These are phyloP conservation scores for Trebouxia gelatinosa DNA, from an alignment of 163 green algal species.

Conservation along the genomic window DNA sequence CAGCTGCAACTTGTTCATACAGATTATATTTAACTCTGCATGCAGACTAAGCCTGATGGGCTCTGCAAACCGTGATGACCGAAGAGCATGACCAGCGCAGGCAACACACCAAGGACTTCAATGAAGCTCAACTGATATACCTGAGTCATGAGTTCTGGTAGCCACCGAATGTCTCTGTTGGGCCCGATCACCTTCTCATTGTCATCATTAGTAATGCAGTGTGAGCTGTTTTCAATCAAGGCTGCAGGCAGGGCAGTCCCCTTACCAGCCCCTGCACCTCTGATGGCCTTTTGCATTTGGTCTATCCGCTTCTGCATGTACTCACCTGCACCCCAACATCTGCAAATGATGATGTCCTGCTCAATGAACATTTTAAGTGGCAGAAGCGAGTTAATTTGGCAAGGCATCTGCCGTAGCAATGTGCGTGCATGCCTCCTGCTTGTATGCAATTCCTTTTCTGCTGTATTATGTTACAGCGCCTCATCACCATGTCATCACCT, in stretches of 20 bases:
- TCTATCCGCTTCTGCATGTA: neutral
- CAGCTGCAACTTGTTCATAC: neutral
- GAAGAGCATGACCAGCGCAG: neutral
- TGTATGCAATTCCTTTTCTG: neutral
- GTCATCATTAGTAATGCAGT: neutral
- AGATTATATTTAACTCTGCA: neutral
- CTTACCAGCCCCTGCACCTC: neutral
- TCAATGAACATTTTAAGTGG: neutral
- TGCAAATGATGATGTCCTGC: neutral
- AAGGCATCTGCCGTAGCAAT: neutral
- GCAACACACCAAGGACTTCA: neutral
- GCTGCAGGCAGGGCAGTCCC: neutral
- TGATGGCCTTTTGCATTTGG: constrained; percentile 4
- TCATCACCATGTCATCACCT: neutral
- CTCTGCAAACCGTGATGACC: neutral
- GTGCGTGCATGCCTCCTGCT: neutral
- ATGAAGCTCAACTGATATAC: neutral
- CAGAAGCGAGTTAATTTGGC: neutral
- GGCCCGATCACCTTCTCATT: constrained; percentile 15
- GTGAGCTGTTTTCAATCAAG: constrained; percentile 18
- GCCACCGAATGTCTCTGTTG: constrained; percentile 8
- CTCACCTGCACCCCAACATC: constrained; percentile 21
- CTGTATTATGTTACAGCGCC: neutral
- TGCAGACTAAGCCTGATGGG: neutral
- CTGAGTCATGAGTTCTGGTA: constrained; percentile 11